Evolutionary conservation across 176 grass and related monocot species (phyloP), one percentile per base, ranked within the genome.

Genomic region (Oryza brachyantha): DNA sequence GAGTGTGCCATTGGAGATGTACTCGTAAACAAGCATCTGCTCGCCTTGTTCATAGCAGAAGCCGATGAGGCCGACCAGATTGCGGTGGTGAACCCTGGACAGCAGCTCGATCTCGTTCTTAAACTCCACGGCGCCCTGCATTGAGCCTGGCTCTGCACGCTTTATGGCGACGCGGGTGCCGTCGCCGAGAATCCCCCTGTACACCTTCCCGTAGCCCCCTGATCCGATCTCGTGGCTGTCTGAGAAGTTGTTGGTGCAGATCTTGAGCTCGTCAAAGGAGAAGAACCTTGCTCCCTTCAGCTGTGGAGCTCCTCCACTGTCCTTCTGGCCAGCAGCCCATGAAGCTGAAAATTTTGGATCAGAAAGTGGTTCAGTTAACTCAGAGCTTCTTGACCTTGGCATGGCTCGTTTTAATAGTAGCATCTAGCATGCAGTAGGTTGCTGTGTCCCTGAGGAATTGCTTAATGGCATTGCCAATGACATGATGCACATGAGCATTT

Each of bases 11-110:
- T 87, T 93, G 35, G 84, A 66, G 21, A 93, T 19, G 22, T 83
- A 97, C 85, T 97, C 94, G 34, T 97, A 97, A 39, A 97, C 91
- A 42, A 97, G 70, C 78, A 91, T 88, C 85, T 91, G 85, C 68
- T 97, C 93, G 1, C 84, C 88, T 73, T 97, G 85, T 14, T 93
- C 80, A 57, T 83, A 84, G 89, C 94, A 97, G 84, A 93, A 97
- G 11, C 94, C 94, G 0, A 97, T 86, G 36, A 97, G 84, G 26
- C 81, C 74, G 27, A 97, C 91, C 48, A 97, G 77, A 46, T 93
- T 97, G 78, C 76, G 81, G 77, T 97, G 94, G 63, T 97, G 94
- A 17, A 97, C 88, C 76, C 94, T 78, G 43, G 91, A 91, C 1
- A 93, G 75, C 70, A 93, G 66, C 86, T 97, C 94, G 25, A 97